Base-by-base conservation (phyloP, 257 asterid species). In the Primulina eburnea region DNA sequence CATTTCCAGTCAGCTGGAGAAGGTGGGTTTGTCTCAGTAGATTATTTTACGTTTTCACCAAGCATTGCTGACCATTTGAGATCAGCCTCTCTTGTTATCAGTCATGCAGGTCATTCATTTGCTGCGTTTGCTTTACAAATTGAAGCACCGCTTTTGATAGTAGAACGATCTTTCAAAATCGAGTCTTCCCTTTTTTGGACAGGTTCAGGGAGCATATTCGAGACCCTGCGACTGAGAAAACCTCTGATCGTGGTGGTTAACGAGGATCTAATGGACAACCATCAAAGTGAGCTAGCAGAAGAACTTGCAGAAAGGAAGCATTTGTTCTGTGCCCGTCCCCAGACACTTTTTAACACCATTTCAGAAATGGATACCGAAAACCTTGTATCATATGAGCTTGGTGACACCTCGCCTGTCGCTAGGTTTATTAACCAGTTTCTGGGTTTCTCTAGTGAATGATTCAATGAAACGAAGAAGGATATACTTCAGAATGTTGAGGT, bases 191-290 rank as follows among this genome's bases (percentile, higher is more conserved):
- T 28, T 75, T 34, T 71, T 16, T 40, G 8, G 70, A 73, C 86
- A 91, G 97, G 99, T 71, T 94, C 99, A 7, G 99, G 97, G 38
- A 94, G 97, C 90, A 91, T 94, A 86, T 94, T 94, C 77, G 99
- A 94, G 92, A 82, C 96, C 6, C 59, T 94, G 68, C 79, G 78
- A 62, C 73, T 86, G 53, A 79, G 80, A 30, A 94, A 88, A 78
- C 96, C 96, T 4, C 79, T 91, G 74, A 85, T 89, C 30, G 97
- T 94, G 63, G 97, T 91, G 9, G 97, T 91, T 7, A 94, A 94
- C 50, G 97, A 91, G 80, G 96, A 94, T 77, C 80, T 94, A 56
- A 94, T 94, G 99, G 99, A 94, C 86, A 94, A 21, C 74, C 99
- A 91, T 82, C 99, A 94, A 80, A 85, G 88, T 2, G 97, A 94